Evolutionary conservation across 2,329 filamentous ascomycete genomes (phyloP), one percentile per base, ranked within the genome.

Genomic region (Phoma sp.): DNA sequence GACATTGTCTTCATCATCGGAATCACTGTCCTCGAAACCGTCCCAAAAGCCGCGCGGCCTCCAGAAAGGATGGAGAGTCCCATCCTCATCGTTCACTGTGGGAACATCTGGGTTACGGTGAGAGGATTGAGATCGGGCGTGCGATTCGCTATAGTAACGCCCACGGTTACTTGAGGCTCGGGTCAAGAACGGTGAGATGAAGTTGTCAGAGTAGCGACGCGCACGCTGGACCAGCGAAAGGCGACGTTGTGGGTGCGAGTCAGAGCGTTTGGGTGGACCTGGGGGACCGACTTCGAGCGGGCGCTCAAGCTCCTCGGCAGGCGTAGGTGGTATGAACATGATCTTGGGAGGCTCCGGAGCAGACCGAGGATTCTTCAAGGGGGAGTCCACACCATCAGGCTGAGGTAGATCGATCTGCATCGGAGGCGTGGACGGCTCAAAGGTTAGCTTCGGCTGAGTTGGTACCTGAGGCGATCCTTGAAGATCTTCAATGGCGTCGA

Each of bases 31-130:
- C n/a, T 71, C 69, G 45, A 76, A 84, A 32, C 82, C 83, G 32
- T 86, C 83, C 84, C 84, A 87, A 70, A 87, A 87, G n/a, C 80
- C 80, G 30, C 81, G 81, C 1, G 85, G 85, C 18, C 82, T 79
- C 86, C 86, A 88, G 66, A 87, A 85, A 1, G 85, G 84, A 59
- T 86, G 81, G 5, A 86, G 69, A 33, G 78, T 78, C 36, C 76
- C 77, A 47, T 84, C 78, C 39, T 71, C 64, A 15, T 73, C 68
- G 17, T 62, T 68, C 11, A 74, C 69, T 5, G 59, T 69, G 1
- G 71, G 72, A 0, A 72, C 60, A 0, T 61, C 62, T 10, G 61
- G 62, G 21, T 61, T 66, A 6, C 55, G 58, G 20, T 61, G 58
- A 26, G 50, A 61, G 7, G 47, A 52, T 10, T 50, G 37, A 10